Evolutionary conservation across 139 green algal genomes (phyloP).

Genomic region (Closterium sp.): DNA sequence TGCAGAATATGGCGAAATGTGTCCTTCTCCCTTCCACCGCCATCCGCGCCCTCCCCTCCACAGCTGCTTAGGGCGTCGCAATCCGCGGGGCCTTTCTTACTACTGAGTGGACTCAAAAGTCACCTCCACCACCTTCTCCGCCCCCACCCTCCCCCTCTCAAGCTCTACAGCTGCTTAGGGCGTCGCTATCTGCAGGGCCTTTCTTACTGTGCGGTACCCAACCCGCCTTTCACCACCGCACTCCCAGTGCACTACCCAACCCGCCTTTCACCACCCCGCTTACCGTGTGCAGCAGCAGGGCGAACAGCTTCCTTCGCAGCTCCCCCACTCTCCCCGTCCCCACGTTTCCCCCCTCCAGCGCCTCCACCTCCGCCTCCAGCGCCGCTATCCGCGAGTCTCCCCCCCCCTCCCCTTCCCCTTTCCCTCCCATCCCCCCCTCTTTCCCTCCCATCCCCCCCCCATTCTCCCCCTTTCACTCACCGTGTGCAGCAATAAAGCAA

Average conservation of each 20-base stretch:
- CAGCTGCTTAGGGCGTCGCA: no score
- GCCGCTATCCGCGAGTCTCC: conserved; percentile 32
- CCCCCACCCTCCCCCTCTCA: no score
- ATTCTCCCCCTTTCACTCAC: conserved; percentile 49
- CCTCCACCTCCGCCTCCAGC: conserved; percentile 20
- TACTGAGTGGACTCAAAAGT: no score
- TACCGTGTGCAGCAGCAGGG: conserved; percentile 64
- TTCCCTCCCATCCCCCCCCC: neutral
- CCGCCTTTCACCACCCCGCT: neutral
- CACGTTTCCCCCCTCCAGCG: conserved; percentile 16
- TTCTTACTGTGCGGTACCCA: no score
- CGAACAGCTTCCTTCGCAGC: conserved; percentile 61
- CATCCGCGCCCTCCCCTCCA: no score
- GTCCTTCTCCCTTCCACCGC: no score
- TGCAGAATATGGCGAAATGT: no score
- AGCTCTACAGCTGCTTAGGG: no score
- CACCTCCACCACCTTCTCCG: no score
- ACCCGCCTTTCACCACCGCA: neutral
- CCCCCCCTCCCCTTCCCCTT: conserved; percentile 36
- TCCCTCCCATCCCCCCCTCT: neutral
- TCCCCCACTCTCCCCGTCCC: conserved; percentile 14
- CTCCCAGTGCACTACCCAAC: no score
- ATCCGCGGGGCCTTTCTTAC: no score
- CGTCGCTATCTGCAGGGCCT: no score
- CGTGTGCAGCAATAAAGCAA: conserved; percentile 63